Conservation (phyloP, 2,329 filamentous ascomycete genomes). For the Pezicula neosporulosa region DNA sequence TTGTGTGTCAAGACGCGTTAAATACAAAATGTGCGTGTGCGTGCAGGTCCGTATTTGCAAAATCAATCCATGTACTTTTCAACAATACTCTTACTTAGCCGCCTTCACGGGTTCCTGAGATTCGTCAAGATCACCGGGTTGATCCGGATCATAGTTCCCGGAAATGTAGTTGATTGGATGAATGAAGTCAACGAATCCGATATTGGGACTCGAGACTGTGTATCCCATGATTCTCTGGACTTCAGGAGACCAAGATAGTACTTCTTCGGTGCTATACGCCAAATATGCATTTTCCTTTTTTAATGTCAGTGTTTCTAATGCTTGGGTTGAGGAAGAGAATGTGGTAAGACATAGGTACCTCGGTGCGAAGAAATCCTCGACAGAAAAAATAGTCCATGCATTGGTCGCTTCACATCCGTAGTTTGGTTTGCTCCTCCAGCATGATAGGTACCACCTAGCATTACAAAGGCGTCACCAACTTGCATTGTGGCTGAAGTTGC, state of each 20-base stretch:
- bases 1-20: no score
- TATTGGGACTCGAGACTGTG: constrained; percentile 19
- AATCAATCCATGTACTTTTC: no score
- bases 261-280: constrained; percentile 15
- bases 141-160: constrained; percentile 11
- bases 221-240: constrained; percentile 19
- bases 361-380: constrained; percentile 10
- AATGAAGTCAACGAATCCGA: constrained; percentile 12
- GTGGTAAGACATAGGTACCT: constrained; percentile 1
- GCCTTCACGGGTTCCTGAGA: constrained; percentile 7
- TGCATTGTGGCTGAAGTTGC: constrained; percentile 10
- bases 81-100: no score
- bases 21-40: no score
- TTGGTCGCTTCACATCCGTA: constrained; percentile 9
- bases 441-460: constrained; percentile 11
- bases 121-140: constrained; percentile 11
- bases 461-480: constrained; percentile 8
- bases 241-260: constrained; percentile 15
- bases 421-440: constrained; percentile 12
- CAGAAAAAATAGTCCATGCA: constrained; percentile 14
- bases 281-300: constrained; percentile 16
- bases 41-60: no score
- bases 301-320: background rate
- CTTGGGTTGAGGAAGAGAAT: background rate
- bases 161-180: constrained; percentile 14